Percentiles rank a stretch among this genome's conserved stretches.
phyloP scores from a whole-genome alignment of 768 basidiomycete species.

The Pleurotus djamor region DNA sequence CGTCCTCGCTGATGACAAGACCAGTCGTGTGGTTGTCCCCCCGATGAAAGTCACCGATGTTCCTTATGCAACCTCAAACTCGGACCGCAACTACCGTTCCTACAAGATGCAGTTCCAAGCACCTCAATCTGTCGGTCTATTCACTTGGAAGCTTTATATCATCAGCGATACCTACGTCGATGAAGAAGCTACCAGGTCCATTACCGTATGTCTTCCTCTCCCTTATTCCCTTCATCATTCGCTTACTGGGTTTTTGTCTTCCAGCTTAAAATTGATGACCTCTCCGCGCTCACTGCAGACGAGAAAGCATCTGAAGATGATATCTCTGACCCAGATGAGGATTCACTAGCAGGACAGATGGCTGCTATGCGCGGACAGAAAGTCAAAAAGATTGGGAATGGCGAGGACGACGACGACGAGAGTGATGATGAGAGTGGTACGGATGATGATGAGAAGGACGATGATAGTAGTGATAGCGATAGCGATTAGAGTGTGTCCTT shows the following conservation, averaged over 20 bases:
- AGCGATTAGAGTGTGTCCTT: conserved; percentile 29
- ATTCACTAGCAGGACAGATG: conserved; percentile 96
- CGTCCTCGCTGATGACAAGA: conserved; percentile 84
- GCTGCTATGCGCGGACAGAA: conserved; percentile 88
- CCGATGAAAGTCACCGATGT: conserved; percentile 82
- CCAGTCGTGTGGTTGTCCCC: conserved; percentile 82
- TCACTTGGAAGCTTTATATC: conserved; percentile 86
- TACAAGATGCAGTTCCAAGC: conserved; percentile 97
- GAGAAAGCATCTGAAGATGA: conserved; percentile 79
- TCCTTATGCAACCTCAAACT: conserved; percentile 52
- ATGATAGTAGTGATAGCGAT: conserved; percentile 57
- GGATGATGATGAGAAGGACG: conserved; percentile 50
- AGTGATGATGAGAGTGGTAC: conserved; percentile 50
- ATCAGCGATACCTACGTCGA: conserved; percentile 89
- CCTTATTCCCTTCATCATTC: neutral
- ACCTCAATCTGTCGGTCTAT: conserved; percentile 77
- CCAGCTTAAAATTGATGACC: conserved; percentile 84
- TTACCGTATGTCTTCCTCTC: conserved; percentile 53
- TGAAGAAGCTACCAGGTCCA: conserved; percentile 67
- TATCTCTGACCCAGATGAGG: conserved; percentile 98
- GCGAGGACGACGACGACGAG: conserved; percentile 29
- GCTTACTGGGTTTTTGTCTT: conserved; percentile 11
- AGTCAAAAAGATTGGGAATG: conserved; percentile 64
- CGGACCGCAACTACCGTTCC: conserved; percentile 64
- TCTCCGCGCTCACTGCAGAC: conserved; percentile 51